Base-by-base conservation (phyloP, 441 rosid species). In the Macaranga tanarius region DNA sequence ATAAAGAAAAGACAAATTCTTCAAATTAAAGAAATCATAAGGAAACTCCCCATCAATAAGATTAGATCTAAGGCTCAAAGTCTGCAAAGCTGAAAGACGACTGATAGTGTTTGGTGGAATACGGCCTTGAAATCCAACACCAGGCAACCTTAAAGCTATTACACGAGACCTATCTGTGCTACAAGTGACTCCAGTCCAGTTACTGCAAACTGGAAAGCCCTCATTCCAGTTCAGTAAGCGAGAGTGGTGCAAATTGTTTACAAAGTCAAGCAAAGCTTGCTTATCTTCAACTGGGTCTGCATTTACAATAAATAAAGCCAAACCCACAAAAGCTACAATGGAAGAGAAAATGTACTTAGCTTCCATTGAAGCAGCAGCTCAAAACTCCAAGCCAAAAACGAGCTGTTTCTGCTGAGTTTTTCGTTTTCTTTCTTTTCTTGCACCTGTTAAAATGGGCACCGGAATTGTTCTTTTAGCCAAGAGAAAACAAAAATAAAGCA, bases 51-150 rank as follows among this genome's bases (percentile, higher is more conserved):
- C 97, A 62, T 77, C 79, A 69, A 94, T 85, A 44, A 80, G 78
- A 79, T 94, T 94, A 57, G 97, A 92, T 83, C 99, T 86, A 79
- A 94, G 97, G 74, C 97, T 90, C 75, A 92, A 84, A 73, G 87
- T 77, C 79, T 85, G 85, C 82, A 94, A 83, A 44, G 75, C 82
- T 4, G 97, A 84, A 67, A 94, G 87, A 22, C 95, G 87, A 77
- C 99, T 78, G 7, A 94, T 77, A n/a, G 99, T 92, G 71, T 90
- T 87, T 60, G 91, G 84, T 3, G 97, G 93, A 77, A 94, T 82
- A 28, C 86, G 90, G 25, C 97, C 97, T 22, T 79, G 74, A 75
- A 94, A 89, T 13, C 97, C 99, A 69, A 90, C 86, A 1, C 92
- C 99, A 15, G 99, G 99, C 72, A 94, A 80, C 76, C 99, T 80